phyloP scores from a whole-genome alignment of 108 stramenopile species.

The Cyclotella sp. region DNA sequence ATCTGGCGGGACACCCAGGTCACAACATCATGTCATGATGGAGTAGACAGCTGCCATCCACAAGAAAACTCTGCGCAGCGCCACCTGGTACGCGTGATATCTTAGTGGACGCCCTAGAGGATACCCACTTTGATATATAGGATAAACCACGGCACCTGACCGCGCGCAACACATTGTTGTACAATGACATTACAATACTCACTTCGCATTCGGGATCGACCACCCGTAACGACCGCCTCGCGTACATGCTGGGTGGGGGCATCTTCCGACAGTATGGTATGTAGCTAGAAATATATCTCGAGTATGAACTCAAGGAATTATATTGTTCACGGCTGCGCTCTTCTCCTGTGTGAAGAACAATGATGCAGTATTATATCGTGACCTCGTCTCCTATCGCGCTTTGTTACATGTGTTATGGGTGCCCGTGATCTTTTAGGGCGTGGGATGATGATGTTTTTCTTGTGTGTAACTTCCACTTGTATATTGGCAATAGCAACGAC shows the following conservation, averaged over 20 bases:
- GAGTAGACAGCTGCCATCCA: too few species aligned
- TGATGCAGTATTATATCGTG: neutral
- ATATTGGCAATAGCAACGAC: neutral
- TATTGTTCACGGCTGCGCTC: too few species aligned
- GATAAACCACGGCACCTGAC: neutral
- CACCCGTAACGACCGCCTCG: conserved; percentile 37
- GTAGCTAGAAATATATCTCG: too few species aligned
- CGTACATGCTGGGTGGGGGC: conserved; percentile 11
- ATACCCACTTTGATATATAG: too few species aligned
- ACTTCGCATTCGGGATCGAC: conserved; percentile 46
- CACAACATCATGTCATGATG: too few species aligned
- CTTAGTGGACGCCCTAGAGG: too few species aligned
- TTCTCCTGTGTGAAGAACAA: neutral
- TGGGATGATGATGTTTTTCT: neutral
- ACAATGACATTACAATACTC: conserved; percentile 12
- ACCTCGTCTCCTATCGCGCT: neutral
- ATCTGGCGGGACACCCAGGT: too few species aligned
- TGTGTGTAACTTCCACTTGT: neutral
- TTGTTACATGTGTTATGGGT: neutral
- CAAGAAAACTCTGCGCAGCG: too few species aligned
- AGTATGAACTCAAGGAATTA: too few species aligned
- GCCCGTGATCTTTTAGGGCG: neutral
- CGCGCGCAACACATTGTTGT: neutral
- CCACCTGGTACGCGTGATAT: too few species aligned
- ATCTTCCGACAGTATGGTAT: neutral